phyloP scores from a whole-genome alignment of 2,329 filamentous ascomycete species.

The Fusarium dlaminii region DNA sequence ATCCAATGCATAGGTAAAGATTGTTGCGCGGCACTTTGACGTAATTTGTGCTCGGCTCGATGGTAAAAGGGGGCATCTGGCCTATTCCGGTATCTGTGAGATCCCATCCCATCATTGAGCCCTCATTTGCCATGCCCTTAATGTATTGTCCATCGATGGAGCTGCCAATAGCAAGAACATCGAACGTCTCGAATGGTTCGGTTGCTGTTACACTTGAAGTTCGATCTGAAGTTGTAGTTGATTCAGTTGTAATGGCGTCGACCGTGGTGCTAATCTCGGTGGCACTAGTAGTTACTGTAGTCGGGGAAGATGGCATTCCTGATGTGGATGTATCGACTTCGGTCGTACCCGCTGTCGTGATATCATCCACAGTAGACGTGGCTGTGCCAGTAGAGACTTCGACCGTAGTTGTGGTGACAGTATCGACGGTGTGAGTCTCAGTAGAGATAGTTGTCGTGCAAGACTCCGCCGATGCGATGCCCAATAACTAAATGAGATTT shows the following conservation, averaged over 20 bases:
- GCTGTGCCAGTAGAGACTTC: neutral
- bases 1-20: neutral
- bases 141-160: neutral
- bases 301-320: neutral
- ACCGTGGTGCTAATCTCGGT: neutral
- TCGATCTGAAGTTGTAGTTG: neutral
- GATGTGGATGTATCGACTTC: neutral
- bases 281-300: neutral
- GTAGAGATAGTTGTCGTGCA: neutral
- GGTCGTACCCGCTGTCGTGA: accelerated
- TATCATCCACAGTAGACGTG: neutral
- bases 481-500: neutral
- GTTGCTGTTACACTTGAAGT: neutral
- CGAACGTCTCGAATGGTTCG: neutral
- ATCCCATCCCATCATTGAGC: neutral
- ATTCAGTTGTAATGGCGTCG: neutral
- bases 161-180: neutral
- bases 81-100: neutral
- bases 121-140: neutral
- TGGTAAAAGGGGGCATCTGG: neutral
- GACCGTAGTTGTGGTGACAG: neutral
- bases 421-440: neutral
- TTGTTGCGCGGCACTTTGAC: neutral
- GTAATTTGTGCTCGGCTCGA: neutral
- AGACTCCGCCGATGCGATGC: neutral